Conservation (phyloP, 352 stramenopile species). For the Blastocystis sp. region DNA sequence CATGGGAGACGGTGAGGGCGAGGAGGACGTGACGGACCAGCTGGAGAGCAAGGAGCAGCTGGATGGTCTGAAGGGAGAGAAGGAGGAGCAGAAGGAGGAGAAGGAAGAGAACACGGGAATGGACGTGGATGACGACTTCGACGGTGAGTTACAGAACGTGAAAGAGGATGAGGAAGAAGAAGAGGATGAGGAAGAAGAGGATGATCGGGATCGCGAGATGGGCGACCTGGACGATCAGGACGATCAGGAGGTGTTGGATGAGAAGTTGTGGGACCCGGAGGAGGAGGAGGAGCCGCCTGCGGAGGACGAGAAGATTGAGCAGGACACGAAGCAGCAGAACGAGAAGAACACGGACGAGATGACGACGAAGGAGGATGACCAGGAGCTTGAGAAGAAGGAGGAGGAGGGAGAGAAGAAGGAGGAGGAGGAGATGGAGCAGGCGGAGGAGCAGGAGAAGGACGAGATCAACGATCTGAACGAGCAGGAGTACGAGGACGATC, state of each 20-base stretch:
- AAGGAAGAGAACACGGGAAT: constrained; percentile 81
- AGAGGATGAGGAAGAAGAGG: constrained; percentile 70
- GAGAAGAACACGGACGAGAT: constrained; percentile 73
- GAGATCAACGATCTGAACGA: constrained; percentile 65
- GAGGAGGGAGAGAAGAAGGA: constrained; percentile 56
- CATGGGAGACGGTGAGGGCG: constrained; percentile 96
- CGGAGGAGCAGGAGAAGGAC: constrained; percentile 61
- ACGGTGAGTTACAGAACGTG: constrained; percentile 93
- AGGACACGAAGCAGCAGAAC: constrained; percentile 69
- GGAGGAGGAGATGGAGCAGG: constrained; percentile 55
- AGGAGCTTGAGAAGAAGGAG: constrained; percentile 64
- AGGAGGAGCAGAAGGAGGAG: constrained; percentile 76
- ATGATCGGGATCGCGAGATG: constrained; percentile 97
- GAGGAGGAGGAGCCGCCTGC: constrained; percentile 68
- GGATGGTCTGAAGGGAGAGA: constrained; percentile 83
- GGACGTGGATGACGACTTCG: constrained; percentile 99
- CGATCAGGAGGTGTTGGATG: constrained; percentile 93
- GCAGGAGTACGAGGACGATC: constrained; percentile 76
- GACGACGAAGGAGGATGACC: constrained; percentile 69
- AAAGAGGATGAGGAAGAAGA: constrained; percentile 63
- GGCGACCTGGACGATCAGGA: constrained; percentile 82
- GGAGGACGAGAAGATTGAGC: constrained; percentile 77
- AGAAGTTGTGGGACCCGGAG: constrained; percentile 91
- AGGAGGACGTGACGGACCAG: constrained; percentile 96
- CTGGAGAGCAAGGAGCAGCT: constrained; percentile 99